Base-by-base conservation (phyloP, 1,139 yeast species). In the Suhomyces yuchorum region DNA sequence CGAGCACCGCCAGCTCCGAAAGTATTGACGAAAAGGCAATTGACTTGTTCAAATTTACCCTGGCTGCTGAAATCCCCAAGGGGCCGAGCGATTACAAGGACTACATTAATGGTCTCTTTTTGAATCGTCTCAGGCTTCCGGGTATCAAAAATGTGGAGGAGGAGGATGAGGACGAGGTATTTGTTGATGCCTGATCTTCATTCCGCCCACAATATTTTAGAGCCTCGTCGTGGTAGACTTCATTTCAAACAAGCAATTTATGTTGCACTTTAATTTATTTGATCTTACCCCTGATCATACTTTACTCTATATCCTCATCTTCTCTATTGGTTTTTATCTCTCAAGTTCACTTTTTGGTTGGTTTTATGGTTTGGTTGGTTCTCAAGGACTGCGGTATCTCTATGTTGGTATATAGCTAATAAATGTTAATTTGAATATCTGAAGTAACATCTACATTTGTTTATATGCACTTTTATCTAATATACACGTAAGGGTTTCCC, bases 131-230 rank as follows among this genome's bases (percentile, higher is more conserved):
- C 14, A 51, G 61, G 33, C 41, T 47, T 20, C 48, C 48, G 4
- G 61, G 56, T 5, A 38, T 54, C 37, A 62, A 58, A 52, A 62
- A 57, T 23, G 52, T 56, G 33, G 65, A 62, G 34, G 68, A 62
- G 42, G 65, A 63, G 35, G 66, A 65, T 43, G 65, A 58, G 24
- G 65, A 64, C 37, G 67, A 65, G 46, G 65, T 65, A 7, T 65
- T 63, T 49, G 64, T 66, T 33, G 70, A 63, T 53, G 61, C 64
- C 14, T 65, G 51, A 37, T 36, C 15, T n/a, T 8, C 3, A n/a
- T 20, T 17, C 19, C 12, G 15, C 18, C 17, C 9, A 12, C 14
- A n/a, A 7, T 37, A 8, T 26, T 20, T 20, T 41, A 37, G 42
- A 37, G 22, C 35, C 26, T 37, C 30, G 24, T 44, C 37, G 37